Evolutionary conservation across 192 early-diverging fungal species (phyloP).

Genomic region (Chytriomyces sp.): DNA sequence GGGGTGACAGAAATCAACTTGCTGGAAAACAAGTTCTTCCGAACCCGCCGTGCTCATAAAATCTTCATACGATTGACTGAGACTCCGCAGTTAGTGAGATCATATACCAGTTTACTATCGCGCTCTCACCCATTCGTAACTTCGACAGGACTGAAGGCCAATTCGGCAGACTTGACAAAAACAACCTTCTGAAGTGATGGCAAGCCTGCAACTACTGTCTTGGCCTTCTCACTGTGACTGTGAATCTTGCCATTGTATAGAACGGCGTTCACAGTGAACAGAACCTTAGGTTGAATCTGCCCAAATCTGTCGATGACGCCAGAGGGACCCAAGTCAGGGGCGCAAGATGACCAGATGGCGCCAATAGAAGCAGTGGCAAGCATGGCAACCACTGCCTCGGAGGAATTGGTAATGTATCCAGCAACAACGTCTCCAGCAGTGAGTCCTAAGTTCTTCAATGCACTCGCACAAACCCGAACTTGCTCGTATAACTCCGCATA

Average conservation of each 20-base stretch:
- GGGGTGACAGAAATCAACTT: slow-evolving; percentile 89
- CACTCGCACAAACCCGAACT: slow-evolving; percentile 71
- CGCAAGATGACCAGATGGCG: slow-evolving; percentile 92
- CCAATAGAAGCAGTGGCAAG: slow-evolving; percentile 63
- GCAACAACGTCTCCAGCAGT: slow-evolving; percentile 80
- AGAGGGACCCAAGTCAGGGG: slow-evolving; percentile 90
- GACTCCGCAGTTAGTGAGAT: no score
- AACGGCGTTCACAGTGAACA: slow-evolving; percentile 91
- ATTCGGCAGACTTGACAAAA: slow-evolving; percentile 74
- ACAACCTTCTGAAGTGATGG: not conserved
- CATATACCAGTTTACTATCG: no score
- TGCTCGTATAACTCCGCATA: slow-evolving; percentile 72
- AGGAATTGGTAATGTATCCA: slow-evolving; percentile 86
- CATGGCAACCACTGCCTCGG: slow-evolving; percentile 80
- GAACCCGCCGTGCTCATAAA: slow-evolving; percentile 53
- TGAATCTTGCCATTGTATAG: slow-evolving; percentile 87
- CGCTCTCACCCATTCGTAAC: slow-evolving; percentile 39
- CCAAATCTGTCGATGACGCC: slow-evolving; percentile 91
- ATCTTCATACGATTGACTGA: slow-evolving; percentile 35
- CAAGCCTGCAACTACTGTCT: slow-evolving; percentile 65
- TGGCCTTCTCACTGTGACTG: slow-evolving; percentile 76
- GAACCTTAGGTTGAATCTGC: slow-evolving; percentile 88
- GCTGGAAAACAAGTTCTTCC: slow-evolving; percentile 69
- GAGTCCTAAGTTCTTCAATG: slow-evolving; percentile 74
- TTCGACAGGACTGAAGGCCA: slow-evolving; percentile 11